Percentiles rank a stretch among this genome's conserved stretches.
These are phyloP conservation scores for Daldinia caldariorum DNA, from an alignment of 495 filamentous ascomycete genomes.

Conservation along the genomic window DNA sequence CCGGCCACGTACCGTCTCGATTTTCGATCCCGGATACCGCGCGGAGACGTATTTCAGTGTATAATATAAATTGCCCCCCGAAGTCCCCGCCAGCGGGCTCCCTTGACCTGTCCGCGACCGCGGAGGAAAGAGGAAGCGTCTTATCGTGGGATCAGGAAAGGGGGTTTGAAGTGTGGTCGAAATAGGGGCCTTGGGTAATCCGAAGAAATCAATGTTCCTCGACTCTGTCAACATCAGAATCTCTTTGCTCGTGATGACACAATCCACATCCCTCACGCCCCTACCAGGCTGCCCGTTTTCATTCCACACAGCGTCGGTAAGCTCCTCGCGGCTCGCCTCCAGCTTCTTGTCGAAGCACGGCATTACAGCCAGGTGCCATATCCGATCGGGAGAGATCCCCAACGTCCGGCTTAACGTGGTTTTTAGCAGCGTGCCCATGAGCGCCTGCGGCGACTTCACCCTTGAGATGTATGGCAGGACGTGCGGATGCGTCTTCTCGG, in stretches of 20 bases:
- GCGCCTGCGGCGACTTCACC: constrained; percentile 92
- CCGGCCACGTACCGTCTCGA: constrained; percentile 77
- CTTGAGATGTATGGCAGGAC: constrained; percentile 90
- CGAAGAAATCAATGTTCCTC: constrained; percentile 75
- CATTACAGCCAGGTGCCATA: constrained; percentile 97
- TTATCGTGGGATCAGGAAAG: constrained; percentile 77
- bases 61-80: constrained; percentile 87
- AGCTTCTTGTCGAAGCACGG: constrained; percentile 99
- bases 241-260: constrained; percentile 95
- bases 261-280: constrained; percentile 89
- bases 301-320: constrained; percentile 83
- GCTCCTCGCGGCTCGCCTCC: constrained; percentile 90
- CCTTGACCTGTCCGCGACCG: constrained; percentile 39
- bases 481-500: constrained; percentile 95
- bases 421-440: constrained; percentile 89
- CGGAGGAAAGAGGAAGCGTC: constrained; percentile 73
- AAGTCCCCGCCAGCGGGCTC: constrained; percentile 69
- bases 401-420: constrained; percentile 76
- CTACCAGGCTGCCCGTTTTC: constrained; percentile 54
- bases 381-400: constrained; percentile 76
- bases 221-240: constrained; percentile 86
- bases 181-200: constrained; percentile 67
- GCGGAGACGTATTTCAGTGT: constrained; percentile 77
- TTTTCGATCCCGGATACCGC: constrained; percentile 70
- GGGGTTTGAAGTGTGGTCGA: constrained; percentile 41